phyloP scores from a whole-genome alignment of 768 basidiomycete species.

The Lactarius tabidus region DNA sequence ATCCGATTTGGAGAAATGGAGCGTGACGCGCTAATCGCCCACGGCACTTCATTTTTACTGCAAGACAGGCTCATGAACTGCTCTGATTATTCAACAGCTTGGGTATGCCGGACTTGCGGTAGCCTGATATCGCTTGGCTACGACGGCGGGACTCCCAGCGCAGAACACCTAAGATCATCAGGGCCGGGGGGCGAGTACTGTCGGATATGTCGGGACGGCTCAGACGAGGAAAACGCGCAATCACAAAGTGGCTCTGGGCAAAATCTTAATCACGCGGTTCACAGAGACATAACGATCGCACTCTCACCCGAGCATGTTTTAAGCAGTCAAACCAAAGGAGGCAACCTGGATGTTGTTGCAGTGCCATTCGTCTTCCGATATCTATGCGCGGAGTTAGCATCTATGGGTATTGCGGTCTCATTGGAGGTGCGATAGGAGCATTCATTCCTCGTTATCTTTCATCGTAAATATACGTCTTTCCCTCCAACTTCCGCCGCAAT shows the following conservation, averaged over 20 bases:
- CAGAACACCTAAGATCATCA: slow-evolving; percentile 52
- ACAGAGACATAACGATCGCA: slow-evolving; percentile 56
- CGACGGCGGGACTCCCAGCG: slow-evolving; percentile 78
- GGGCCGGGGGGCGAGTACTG: slow-evolving; percentile 93
- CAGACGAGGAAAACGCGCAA: slow-evolving; percentile 58
- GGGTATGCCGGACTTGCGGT: slow-evolving; percentile 97
- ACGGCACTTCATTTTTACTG: slow-evolving; percentile 96
- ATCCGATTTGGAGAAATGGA: slow-evolving; percentile 99
- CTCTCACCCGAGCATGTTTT: slow-evolving; percentile 68
- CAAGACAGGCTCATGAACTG: slow-evolving; percentile 99
- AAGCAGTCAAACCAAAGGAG: slow-evolving; percentile 54
- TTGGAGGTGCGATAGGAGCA: slow-evolving; percentile 53
- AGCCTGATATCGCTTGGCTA: slow-evolving; percentile 95
- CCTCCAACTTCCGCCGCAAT: neutral
- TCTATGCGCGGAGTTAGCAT: slow-evolving; percentile 93
- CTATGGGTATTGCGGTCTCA: slow-evolving; percentile 94
- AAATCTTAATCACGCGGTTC: slow-evolving; percentile 32
- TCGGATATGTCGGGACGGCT: slow-evolving; percentile 77
- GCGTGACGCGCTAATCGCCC: slow-evolving; percentile 96
- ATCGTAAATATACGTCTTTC: neutral
- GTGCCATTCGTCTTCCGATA: slow-evolving; percentile 94
- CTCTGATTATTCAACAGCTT: slow-evolving; percentile 98
- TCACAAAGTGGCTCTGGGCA: slow-evolving; percentile 55
- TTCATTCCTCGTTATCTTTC: neutral
- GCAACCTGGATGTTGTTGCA: slow-evolving; percentile 91